Conservation (phyloP, 2,329 filamentous ascomycete species). For the Diaporthe sp. region DNA sequence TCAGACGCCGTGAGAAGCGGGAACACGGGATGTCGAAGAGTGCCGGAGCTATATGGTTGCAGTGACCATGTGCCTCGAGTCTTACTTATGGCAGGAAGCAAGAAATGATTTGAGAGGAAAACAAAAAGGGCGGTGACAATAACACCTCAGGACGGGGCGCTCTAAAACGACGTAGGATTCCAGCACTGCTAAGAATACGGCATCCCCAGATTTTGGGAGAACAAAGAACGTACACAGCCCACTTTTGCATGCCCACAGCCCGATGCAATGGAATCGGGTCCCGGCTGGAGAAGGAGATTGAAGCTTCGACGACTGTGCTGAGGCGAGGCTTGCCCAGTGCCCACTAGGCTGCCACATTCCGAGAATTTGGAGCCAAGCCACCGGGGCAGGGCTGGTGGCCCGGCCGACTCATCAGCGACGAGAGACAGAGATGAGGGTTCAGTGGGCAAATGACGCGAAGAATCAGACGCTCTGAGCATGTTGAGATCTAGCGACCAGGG, state of each 20-base stretch:
- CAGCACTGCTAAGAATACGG: constrained; percentile 35
- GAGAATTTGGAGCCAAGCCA: constrained; percentile 30
- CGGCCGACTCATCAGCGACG: constrained; percentile 18
- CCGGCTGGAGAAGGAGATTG: constrained; percentile 33
- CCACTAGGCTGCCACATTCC: constrained; percentile 26
- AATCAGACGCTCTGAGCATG: constrained; percentile 33
- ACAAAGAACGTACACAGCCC: constrained; percentile 38
- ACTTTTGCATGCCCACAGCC: constrained; percentile 35
- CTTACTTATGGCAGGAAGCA: background rate
- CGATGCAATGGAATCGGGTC: constrained; percentile 20
- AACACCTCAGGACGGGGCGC: constrained; percentile 20
- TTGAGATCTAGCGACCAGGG: constrained; percentile 37
- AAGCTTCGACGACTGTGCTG: background rate
- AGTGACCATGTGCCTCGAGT: background rate
- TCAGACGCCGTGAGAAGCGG: background rate
- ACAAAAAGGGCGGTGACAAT: constrained; percentile 34
- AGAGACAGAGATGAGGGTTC: constrained; percentile 4
- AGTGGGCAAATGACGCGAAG: constrained; percentile 20
- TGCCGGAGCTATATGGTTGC: constrained; percentile 1
- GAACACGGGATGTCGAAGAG: background rate
- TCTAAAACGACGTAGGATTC: constrained; percentile 30
- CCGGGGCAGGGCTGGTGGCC: constrained; percentile 27
- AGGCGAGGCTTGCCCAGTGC: constrained; percentile 21
- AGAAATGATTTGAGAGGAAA: background rate
- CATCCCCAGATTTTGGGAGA: constrained; percentile 35